Conservation (phyloP, 768 basidiomycete genomes). For the Suillus discolor region DNA sequence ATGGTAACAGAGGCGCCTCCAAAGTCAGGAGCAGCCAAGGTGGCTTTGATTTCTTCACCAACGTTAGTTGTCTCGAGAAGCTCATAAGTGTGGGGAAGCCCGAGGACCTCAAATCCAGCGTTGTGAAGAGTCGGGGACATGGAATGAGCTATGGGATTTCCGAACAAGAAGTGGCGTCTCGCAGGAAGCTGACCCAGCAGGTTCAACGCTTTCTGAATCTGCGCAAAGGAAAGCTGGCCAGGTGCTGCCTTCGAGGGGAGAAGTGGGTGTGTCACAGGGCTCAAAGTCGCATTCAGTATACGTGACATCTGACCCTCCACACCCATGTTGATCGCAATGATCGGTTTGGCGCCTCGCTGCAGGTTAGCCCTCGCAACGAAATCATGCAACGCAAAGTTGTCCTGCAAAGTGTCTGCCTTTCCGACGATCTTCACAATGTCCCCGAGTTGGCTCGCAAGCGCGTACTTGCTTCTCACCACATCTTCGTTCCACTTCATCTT, state of each 20-base stretch:
- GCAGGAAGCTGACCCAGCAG: slow-evolving; percentile 79
- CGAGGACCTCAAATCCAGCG: slow-evolving; percentile 77
- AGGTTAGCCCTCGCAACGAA: slow-evolving; percentile 59
- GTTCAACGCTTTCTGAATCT: slow-evolving; percentile 82
- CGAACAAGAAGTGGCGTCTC: slow-evolving; percentile 83
- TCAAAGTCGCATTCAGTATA: slow-evolving; percentile 82
- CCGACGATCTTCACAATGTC: slow-evolving; percentile 95
- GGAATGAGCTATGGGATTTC: slow-evolving; percentile 84
- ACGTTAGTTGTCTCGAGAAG: slow-evolving; percentile 75
- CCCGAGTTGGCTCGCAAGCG: slow-evolving; percentile 63
- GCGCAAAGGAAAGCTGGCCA: slow-evolving; percentile 86
- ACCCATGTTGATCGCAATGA: slow-evolving; percentile 96
- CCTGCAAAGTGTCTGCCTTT: slow-evolving; percentile 71
- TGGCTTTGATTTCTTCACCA: slow-evolving; percentile 62
- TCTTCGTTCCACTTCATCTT: slow-evolving; percentile 77
- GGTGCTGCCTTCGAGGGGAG: slow-evolving; percentile 90
- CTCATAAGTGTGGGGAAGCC: slow-evolving; percentile 81
- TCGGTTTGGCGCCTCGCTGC: slow-evolving; percentile 64
- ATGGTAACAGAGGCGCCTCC: slow-evolving; percentile 98
- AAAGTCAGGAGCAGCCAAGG: slow-evolving; percentile 69
- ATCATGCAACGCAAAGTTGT: slow-evolving; percentile 77
- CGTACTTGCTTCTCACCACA: slow-evolving; percentile 68
- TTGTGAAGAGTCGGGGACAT: slow-evolving; percentile 96
- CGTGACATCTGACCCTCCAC: slow-evolving; percentile 87
- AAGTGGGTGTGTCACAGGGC: slow-evolving; percentile 87